These are phyloP conservation scores for Withania somnifera DNA, from an alignment of 305 asterid genomes.

Conservation along the genomic window DNA sequence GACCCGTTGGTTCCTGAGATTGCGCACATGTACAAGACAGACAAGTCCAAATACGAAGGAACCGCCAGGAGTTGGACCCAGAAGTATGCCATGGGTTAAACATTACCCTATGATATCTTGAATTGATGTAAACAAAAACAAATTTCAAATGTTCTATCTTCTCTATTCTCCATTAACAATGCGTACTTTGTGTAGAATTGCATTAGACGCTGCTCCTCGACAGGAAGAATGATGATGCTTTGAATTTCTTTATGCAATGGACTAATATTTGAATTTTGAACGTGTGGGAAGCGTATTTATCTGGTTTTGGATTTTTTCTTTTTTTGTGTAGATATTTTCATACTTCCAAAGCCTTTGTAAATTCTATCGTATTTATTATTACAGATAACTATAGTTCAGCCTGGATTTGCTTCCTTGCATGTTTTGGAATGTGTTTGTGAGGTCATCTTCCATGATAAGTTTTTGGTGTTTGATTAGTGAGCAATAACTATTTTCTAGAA, in stretches of 20 bases:
- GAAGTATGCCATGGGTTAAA: slow-evolving; percentile 68
- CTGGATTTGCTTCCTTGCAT: background rate
- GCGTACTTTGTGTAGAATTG: background rate
- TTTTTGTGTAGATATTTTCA: background rate
- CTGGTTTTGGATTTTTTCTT: background rate
- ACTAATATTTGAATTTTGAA: background rate
- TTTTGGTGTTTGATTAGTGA: background rate
- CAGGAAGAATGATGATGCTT: background rate
- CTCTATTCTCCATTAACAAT: background rate
- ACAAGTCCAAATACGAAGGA: slow-evolving; percentile 54
- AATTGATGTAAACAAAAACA: background rate
- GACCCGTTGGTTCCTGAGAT: slow-evolving; percentile 69
- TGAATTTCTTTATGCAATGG: background rate
- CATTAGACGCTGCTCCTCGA: background rate
- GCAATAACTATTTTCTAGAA: background rate
- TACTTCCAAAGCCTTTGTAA: background rate
- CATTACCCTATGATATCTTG: background rate
- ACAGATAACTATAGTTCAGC: background rate
- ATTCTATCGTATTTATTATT: background rate
- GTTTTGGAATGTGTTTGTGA: background rate
- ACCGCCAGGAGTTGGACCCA: slow-evolving; percentile 82
- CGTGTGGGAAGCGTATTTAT: background rate
- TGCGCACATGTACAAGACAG: slow-evolving; percentile 72
- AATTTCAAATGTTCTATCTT: background rate
- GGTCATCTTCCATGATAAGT: background rate